These are phyloP conservation scores for Pyrus bretschneideri DNA, from an alignment of 306 rosid species.

Conservation along the genomic window DNA sequence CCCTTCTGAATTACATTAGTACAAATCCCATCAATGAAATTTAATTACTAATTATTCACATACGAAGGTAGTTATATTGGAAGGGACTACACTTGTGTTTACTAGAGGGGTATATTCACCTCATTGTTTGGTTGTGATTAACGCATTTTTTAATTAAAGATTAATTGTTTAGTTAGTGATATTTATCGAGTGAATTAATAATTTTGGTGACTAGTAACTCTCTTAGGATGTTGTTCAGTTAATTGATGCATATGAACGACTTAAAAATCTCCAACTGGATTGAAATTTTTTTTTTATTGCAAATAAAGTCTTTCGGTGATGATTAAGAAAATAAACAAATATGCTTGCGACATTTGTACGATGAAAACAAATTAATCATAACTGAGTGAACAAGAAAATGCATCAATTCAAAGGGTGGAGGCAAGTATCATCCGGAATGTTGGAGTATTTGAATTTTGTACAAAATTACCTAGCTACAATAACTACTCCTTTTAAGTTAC, in stretches of 20 bases:
- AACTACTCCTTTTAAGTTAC: not conserved
- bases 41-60: not conserved
- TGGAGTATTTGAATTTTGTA: not conserved
- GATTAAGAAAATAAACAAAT: no score
- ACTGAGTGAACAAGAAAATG: not conserved
- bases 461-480: not conserved
- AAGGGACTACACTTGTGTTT: not conserved
- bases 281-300: no score
- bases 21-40: not conserved
- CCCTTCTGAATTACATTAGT: not conserved
- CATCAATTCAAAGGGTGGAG: not conserved
- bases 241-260: not conserved
- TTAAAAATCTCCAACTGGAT: not conserved
- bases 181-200: not conserved
- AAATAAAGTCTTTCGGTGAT: no score
- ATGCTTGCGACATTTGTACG: not conserved
- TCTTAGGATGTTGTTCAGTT: no score
- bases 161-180: no score
- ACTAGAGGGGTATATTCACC: not conserved
- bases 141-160: not conserved
- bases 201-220: no score
- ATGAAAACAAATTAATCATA: no score
- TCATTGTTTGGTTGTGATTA: not conserved
- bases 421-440: not conserved
- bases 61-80: not conserved